Percentiles rank a stretch among this genome's conserved stretches.
Evolutionary conservation across 176 grass and related monocot species (phyloP).

Genomic region (Themeda triandra): DNA sequence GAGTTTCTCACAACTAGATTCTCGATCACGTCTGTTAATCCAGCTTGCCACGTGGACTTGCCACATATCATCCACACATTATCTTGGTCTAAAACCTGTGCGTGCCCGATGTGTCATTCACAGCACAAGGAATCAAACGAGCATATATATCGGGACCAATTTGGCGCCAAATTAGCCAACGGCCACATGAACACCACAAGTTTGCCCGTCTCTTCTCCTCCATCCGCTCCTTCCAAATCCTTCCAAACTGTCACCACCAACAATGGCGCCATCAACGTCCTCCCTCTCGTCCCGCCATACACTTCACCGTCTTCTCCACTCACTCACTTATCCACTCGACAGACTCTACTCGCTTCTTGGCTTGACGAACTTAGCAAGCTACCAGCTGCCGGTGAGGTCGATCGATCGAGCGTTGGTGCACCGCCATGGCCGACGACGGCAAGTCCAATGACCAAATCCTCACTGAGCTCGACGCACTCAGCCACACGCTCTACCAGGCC

Average conservation of each 20-base stretch:
- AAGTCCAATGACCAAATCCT: slow-evolving; percentile 59
- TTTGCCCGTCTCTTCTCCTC: slow-evolving; percentile 18
- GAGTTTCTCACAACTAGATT: neutral
- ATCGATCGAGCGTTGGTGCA: neutral
- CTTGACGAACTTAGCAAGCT: neutral
- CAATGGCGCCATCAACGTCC: slow-evolving; percentile 29
- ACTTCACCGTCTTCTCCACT: slow-evolving; percentile 31
- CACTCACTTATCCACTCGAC: slow-evolving; percentile 14
- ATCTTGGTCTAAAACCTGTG: neutral
- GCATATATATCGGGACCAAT: neutral
- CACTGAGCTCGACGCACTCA: slow-evolving; percentile 82
- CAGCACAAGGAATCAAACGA: neutral
- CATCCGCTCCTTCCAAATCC: slow-evolving; percentile 37
- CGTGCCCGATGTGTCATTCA: neutral
- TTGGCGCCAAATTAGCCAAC: slow-evolving; percentile 44
- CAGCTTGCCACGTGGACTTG: neutral
- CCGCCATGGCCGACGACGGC: slow-evolving; percentile 49
- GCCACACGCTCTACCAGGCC: slow-evolving; percentile 79
- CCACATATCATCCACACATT: slow-evolving; percentile 2
- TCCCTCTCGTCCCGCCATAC: slow-evolving; percentile 34
- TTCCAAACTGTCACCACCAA: slow-evolving; percentile 54
- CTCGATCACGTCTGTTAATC: neutral
- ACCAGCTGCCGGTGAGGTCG: slow-evolving; percentile 8
- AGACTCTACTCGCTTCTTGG: neutral
- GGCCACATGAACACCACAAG: slow-evolving; percentile 21